Conservation (phyloP, 257 asterid genomes). For the Fraxinus americana region DNA sequence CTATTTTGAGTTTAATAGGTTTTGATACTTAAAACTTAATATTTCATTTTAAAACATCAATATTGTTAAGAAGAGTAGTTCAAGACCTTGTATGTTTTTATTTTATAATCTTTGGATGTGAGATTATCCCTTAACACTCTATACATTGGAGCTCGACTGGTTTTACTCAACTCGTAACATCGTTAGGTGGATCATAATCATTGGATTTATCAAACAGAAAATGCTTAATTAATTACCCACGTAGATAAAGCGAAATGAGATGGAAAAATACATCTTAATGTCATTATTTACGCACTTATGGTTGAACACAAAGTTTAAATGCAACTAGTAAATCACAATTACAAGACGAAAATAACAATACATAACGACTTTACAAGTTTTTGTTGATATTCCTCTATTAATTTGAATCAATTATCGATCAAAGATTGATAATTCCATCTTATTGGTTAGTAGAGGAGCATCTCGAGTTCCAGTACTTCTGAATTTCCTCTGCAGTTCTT, state of each 20-base stretch:
- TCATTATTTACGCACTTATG: too few relatives aligned
- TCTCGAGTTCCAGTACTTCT: slow-evolving; percentile 45
- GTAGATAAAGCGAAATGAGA: too few relatives aligned
- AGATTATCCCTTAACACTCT: too few relatives aligned
- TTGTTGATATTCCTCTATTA: not conserved
- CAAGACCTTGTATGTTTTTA: too few relatives aligned
- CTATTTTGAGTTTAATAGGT: too few relatives aligned
- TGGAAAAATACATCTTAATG: too few relatives aligned
- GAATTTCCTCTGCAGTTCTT: slow-evolving; percentile 48
- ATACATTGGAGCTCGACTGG: not conserved
- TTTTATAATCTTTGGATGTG: too few relatives aligned
- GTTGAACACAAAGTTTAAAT: too few relatives aligned
- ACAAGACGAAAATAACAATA: not conserved
- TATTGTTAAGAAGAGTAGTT: too few relatives aligned
- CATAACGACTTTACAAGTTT: not conserved
- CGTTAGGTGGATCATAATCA: not conserved
- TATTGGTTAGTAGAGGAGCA: slow-evolving; percentile 23
- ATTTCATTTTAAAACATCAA: too few relatives aligned
- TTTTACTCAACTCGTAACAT: not conserved
- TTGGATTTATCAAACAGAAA: not conserved
- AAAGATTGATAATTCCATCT: slow-evolving; percentile 2
- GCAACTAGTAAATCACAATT: not conserved
- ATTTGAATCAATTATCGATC: not conserved
- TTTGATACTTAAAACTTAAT: too few relatives aligned
- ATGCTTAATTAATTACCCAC: too few relatives aligned